Evolutionary conservation across 768 basidiomycete species (phyloP).

Genomic region (Solioccasus polychromus): DNA sequence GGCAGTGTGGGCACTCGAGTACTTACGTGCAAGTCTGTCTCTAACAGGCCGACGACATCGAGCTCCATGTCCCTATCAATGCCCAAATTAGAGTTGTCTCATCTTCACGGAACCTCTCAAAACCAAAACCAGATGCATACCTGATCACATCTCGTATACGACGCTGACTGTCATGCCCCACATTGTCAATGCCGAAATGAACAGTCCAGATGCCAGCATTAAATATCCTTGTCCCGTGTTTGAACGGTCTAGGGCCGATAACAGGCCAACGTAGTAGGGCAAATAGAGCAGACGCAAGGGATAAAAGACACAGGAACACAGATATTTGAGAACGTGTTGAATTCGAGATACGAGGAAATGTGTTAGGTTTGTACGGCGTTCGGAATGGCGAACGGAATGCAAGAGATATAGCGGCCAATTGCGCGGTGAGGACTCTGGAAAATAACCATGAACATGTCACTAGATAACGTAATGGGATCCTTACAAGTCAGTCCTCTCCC

Average conservation of each 20-base stretch:
- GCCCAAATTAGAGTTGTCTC: neutral
- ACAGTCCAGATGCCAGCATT: slow-evolving; percentile 89
- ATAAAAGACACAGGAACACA: slow-evolving; percentile 37
- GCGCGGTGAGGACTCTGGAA: slow-evolving; percentile 50
- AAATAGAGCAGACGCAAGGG: slow-evolving; percentile 48
- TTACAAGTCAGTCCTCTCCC: slow-evolving; percentile 76
- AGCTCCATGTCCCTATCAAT: slow-evolving; percentile 69
- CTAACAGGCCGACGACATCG: slow-evolving; percentile 81
- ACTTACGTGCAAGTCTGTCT: slow-evolving; percentile 82
- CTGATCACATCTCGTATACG: slow-evolving; percentile 48
- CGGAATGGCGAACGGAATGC: slow-evolving; percentile 43
- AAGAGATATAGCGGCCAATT: slow-evolving; percentile 48
- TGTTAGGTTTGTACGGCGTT: neutral
- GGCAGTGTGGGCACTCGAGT: slow-evolving; percentile 26
- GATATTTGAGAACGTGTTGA: slow-evolving; percentile 29
- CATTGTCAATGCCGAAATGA: slow-evolving; percentile 70
- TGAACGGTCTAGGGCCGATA: slow-evolving; percentile 52
- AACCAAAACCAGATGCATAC: slow-evolving; percentile 41
- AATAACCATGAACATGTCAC: neutral
- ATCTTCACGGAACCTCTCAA: neutral
- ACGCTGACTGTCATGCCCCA: slow-evolving; percentile 34
- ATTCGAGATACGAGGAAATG: slow-evolving; percentile 14
- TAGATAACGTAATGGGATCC: slow-evolving; percentile 22
- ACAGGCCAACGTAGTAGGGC: slow-evolving; percentile 55
- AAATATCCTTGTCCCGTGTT: slow-evolving; percentile 62